Evolutionary conservation across 2,329 filamentous ascomycete species (phyloP).

Genomic region (Fusarium equiseti): DNA sequence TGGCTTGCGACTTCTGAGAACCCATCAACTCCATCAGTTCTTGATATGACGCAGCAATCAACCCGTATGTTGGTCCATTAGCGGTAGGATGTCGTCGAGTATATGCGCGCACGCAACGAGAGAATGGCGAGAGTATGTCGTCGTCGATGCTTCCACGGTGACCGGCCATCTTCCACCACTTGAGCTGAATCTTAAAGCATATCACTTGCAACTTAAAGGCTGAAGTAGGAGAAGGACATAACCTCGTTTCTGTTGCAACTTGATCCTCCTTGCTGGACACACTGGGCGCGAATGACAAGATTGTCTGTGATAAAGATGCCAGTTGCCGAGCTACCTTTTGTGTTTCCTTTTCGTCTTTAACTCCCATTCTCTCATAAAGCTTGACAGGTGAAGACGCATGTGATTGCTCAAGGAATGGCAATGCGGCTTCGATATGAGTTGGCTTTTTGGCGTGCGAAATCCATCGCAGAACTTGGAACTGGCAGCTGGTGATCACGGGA

Average conservation of each 20-base stretch:
- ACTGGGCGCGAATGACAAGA: slow-evolving; percentile 75
- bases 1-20: slow-evolving; percentile 51
- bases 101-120: slow-evolving; percentile 72
- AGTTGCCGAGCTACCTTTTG: slow-evolving; percentile 74
- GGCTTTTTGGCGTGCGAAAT: slow-evolving; percentile 71
- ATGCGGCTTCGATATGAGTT: slow-evolving; percentile 66
- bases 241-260: slow-evolving; percentile 63
- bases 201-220: slow-evolving; percentile 74
- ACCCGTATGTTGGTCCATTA: slow-evolving; percentile 54
- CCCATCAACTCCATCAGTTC: slow-evolving; percentile 51
- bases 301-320: slow-evolving; percentile 72
- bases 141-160: slow-evolving; percentile 71
- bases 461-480: slow-evolving; percentile 74
- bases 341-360: slow-evolving; percentile 58
- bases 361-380: slow-evolving; percentile 64
- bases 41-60: slow-evolving; percentile 50
- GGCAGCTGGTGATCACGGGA: slow-evolving; percentile 70
- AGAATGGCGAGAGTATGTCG: slow-evolving; percentile 74
- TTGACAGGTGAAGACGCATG: slow-evolving; percentile 68
- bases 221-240: slow-evolving; percentile 67
- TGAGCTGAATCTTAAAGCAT: slow-evolving; percentile 70
- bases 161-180: slow-evolving; percentile 73
- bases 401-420: slow-evolving; percentile 66
- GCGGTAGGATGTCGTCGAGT: slow-evolving; percentile 62
- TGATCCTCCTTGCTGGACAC: slow-evolving; percentile 73